These are phyloP conservation scores for Aureobasidium sp. DNA, from an alignment of 2,329 filamentous ascomycete genomes.

Conservation along the genomic window DNA sequence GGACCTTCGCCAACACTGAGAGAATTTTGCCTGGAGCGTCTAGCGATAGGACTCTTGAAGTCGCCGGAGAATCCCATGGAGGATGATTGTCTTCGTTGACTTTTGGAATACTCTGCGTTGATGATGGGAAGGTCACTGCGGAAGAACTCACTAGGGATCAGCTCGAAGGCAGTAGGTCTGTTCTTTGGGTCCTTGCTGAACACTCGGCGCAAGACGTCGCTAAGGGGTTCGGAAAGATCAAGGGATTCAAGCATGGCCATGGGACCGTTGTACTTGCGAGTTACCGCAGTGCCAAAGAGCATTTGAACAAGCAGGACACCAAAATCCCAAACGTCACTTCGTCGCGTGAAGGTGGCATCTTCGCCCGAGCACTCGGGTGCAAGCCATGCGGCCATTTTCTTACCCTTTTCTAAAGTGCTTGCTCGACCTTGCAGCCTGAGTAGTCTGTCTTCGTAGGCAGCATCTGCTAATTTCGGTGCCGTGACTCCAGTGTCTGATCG, in stretches of 20 bases:
- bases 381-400: constrained; percentile 35
- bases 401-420: neutral
- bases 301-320: constrained; percentile 89
- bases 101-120: neutral
- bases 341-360: constrained; percentile 49
- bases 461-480: constrained; percentile 66
- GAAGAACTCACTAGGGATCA: constrained; percentile 51
- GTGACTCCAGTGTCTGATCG: constrained; percentile 56
- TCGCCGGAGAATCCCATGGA: constrained; percentile 15
- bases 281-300: constrained; percentile 75
- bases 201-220: constrained; percentile 73
- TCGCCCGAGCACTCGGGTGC: constrained; percentile 22
- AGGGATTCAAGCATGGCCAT: constrained; percentile 62
- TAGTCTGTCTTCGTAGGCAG: constrained; percentile 50
- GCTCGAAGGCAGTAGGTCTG: constrained; percentile 70
- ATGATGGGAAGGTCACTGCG: constrained; percentile 40
- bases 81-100: constrained; percentile 13
- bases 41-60: constrained; percentile 18
- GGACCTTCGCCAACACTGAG: constrained; percentile 19
- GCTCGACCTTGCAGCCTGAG: constrained; percentile 5
- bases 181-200: constrained; percentile 82
- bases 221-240: constrained; percentile 63
- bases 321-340: constrained; percentile 92
- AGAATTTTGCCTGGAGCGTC: constrained; percentile 26
- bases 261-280: constrained; percentile 74